These are phyloP conservation scores for Camellia granthamiana DNA, from an alignment of 148 eudicot genomes.

Conservation along the genomic window DNA sequence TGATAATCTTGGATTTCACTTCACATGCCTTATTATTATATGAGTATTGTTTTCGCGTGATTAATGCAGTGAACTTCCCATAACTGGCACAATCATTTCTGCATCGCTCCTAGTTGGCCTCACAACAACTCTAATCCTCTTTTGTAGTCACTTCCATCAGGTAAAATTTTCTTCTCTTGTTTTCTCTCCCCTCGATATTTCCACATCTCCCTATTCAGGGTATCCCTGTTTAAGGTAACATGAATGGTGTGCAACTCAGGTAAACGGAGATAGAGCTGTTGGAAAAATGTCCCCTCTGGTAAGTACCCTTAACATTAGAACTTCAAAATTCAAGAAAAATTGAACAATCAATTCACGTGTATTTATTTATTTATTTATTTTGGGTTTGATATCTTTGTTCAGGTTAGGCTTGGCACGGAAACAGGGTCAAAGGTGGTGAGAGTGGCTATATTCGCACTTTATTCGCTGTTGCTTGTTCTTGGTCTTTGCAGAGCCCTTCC, in stretches of 20 bases:
- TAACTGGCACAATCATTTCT: slow-evolving; percentile 54
- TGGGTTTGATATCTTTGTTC: slow-evolving; percentile 14
- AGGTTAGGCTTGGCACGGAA: slow-evolving; percentile 83
- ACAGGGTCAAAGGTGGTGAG: slow-evolving; percentile 62
- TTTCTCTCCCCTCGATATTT: neutral
- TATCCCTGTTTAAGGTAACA: neutral
- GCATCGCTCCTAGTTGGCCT: slow-evolving; percentile 80
- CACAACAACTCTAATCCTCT: slow-evolving; percentile 82
- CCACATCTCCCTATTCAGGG: neutral
- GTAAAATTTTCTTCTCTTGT: slow-evolving; percentile 28
- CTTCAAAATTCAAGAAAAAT: neutral
- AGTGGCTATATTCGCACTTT: slow-evolving; percentile 44
- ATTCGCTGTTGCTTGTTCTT: slow-evolving; percentile 41
- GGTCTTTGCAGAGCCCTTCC: slow-evolving; percentile 67
- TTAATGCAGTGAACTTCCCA: slow-evolving; percentile 47
- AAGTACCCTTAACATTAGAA: slow-evolving; percentile 18
- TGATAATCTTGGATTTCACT: slow-evolving; percentile 1
- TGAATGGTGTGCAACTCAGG: slow-evolving; percentile 34
- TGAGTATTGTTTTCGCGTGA: slow-evolving; percentile 14
- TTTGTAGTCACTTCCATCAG: slow-evolving; percentile 99
- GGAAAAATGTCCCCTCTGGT: slow-evolving; percentile 91
- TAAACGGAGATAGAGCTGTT: slow-evolving; percentile 74
- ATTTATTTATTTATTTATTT: neutral
- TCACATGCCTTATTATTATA: slow-evolving; percentile 2
- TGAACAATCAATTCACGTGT: neutral